Base-by-base conservation (phyloP, 305 asterid genomes). In the Solanum aculeatissimum region DNA sequence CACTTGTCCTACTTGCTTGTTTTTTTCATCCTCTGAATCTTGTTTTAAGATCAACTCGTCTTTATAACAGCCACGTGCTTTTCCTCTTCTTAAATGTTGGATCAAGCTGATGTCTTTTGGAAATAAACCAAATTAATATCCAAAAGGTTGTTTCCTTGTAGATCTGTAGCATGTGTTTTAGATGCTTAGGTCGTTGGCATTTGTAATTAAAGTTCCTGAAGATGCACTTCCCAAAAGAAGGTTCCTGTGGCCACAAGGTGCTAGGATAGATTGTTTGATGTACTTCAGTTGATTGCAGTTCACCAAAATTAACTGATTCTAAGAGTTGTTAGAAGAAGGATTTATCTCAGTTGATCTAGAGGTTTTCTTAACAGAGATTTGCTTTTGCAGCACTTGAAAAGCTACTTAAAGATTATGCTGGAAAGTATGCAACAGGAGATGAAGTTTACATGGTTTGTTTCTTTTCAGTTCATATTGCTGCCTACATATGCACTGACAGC, bases 351-450 rank as follows among this genome's bases (percentile, higher is more conserved):
- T 72, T 21, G 80, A 49, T 75, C 6, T 27, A 27, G 47, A 51
- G 60, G 82, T 51, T 77, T 27, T 3, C 82, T 49, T 49, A 49
- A 51, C 82, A 77, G 43, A 77, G 43, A 25, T 83, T 40, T 87
- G 40, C 83, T 80, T 80, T 70, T 86, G 89, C 95, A 95, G 99
- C 97, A 87, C 91, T 95, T 83, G 98, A 94, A 93, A 92, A 92
- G 88, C 93, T 95, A 75, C 80, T 95, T 91, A 91, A 89, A 83
- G 91, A 90, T 66, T 83, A 86, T 88, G 94, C 97, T 83, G 97
- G 97, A 81, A 94, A 92, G 81, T 95, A 93, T 91, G 97, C 98
- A 78, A 95, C 96, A 0, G 98, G 97, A 79, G 92, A 92, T 85
- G 96, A 92, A 88, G 88, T 88, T 88, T 93, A 83, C 83, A 86